Evolutionary conservation across 2,329 filamentous ascomycete species (phyloP).

Genomic region (Phialophora verrucosa): DNA sequence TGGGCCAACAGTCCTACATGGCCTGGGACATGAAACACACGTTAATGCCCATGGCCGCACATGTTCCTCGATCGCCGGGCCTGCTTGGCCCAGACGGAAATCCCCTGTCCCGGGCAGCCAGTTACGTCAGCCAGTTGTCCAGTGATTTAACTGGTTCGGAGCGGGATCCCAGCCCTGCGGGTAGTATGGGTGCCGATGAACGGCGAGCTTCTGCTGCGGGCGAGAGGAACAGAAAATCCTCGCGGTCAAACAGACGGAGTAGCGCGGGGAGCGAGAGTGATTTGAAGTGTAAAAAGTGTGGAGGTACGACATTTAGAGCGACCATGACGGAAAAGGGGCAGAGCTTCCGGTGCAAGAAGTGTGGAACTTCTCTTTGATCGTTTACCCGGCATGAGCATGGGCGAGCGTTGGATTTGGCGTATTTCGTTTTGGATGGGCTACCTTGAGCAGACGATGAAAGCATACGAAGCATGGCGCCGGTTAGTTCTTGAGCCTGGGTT

Average conservation of each 20-base stretch:
- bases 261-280: slow-evolving; percentile 32
- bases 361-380: slow-evolving; percentile 32
- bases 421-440: not conserved
- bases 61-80: slow-evolving; percentile 35
- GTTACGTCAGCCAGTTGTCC: slow-evolving; percentile 37
- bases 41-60: slow-evolving; percentile 36
- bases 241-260: slow-evolving; percentile 19
- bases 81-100: slow-evolving; percentile 29
- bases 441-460: not conserved
- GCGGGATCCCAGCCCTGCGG: slow-evolving; percentile 24
- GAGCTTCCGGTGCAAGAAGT: slow-evolving; percentile 37
- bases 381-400: not conserved
- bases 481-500: not conserved
- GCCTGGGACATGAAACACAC: slow-evolving; percentile 36
- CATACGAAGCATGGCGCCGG: not conserved
- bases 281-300: slow-evolving; percentile 37
- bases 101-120: slow-evolving; percentile 33
- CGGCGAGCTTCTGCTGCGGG: not conserved
- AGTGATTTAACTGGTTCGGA: slow-evolving; percentile 36
- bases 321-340: slow-evolving; percentile 32
- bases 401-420: not conserved
- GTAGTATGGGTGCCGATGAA: slow-evolving; percentile 23
- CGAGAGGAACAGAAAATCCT: slow-evolving; percentile 15
- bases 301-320: slow-evolving; percentile 36
- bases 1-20: slow-evolving; percentile 36